phyloP scores from a whole-genome alignment of 2,329 filamentous ascomycete species.

The Fusarium piperis region DNA sequence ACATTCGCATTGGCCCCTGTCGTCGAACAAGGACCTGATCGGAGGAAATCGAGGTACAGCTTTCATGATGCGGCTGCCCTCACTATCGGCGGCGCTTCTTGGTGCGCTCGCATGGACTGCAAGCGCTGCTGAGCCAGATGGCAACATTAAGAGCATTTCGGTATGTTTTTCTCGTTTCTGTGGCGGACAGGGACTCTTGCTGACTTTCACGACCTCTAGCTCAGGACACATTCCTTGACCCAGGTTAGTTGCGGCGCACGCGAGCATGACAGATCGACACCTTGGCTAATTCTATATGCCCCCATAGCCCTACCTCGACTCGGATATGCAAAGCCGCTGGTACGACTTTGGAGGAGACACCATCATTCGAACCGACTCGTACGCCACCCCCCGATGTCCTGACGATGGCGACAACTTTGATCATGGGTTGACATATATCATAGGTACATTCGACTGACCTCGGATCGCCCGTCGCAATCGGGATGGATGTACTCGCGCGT shows the following conservation, averaged over 20 bases:
- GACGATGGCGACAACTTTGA: constrained; percentile 11
- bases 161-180: constrained; percentile 46
- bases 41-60: constrained; percentile 18
- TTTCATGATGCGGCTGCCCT: constrained; percentile 58
- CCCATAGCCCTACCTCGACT: constrained; percentile 90
- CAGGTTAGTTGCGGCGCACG: constrained; percentile 67
- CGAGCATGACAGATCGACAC: constrained; percentile 27
- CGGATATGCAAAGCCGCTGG: constrained; percentile 98
- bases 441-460: constrained; percentile 92
- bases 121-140: constrained; percentile 58
- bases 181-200: constrained; percentile 11
- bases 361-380: constrained; percentile 78
- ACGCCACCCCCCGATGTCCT: constrained; percentile 48
- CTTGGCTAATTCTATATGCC: constrained; percentile 35
- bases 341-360: constrained; percentile 98
- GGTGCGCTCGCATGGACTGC: constrained; percentile 61
- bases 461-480: constrained; percentile 87
- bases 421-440: constrained; percentile 37
- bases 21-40: background rate
- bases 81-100: constrained; percentile 59
- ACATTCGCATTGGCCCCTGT: constrained; percentile 30
- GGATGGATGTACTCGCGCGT: constrained; percentile 96
- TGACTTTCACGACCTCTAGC: constrained; percentile 57
- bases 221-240: constrained; percentile 86
- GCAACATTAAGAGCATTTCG: constrained; percentile 63